Conservation (phyloP, 1,139 yeast genomes). For the Candida neerlandica region DNA sequence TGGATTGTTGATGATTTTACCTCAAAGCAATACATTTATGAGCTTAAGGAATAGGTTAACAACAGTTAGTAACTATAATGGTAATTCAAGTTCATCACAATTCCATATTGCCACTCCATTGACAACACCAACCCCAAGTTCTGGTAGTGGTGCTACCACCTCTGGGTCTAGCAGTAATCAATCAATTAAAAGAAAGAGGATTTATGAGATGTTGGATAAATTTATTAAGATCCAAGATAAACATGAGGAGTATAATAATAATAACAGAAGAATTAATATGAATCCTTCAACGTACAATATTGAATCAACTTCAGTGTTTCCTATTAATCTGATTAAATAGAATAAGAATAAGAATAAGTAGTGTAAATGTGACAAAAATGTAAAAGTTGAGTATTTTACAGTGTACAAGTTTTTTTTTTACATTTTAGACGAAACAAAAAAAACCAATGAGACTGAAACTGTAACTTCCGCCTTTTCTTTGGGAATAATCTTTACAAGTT, state of each 20-base stretch:
- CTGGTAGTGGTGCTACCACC: constrained; percentile 18
- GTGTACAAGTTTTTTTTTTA: constrained; percentile 4
- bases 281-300: not conserved
- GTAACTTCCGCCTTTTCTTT: constrained; percentile 1
- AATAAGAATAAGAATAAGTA: not conserved
- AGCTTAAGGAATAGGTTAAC: constrained; percentile 72
- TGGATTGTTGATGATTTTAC: constrained; percentile 91
- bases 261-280: constrained; percentile 3
- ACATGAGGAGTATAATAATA: constrained; percentile 37
- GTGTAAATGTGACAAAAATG: not conserved
- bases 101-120: constrained; percentile 16
- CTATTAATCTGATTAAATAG: constrained; percentile 3
- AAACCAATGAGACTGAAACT: not conserved
- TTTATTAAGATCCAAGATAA: constrained; percentile 62
- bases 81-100: constrained; percentile 4
- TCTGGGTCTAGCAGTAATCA: constrained; percentile 22
- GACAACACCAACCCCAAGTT: constrained; percentile 24
- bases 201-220: constrained; percentile 59
- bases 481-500: constrained; percentile 7
- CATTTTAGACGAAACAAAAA: constrained; percentile 4
- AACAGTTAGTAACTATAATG: constrained; percentile 15
- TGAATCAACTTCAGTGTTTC: constrained; percentile 5
- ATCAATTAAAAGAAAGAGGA: constrained; percentile 45
- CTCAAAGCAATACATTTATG: constrained; percentile 92
- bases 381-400: too few relatives aligned